Evolutionary conservation across 2,329 filamentous ascomycete species (phyloP), one percentile per base, ranked within the genome.

Genomic region (Ceratocystis alfenasii): DNA sequence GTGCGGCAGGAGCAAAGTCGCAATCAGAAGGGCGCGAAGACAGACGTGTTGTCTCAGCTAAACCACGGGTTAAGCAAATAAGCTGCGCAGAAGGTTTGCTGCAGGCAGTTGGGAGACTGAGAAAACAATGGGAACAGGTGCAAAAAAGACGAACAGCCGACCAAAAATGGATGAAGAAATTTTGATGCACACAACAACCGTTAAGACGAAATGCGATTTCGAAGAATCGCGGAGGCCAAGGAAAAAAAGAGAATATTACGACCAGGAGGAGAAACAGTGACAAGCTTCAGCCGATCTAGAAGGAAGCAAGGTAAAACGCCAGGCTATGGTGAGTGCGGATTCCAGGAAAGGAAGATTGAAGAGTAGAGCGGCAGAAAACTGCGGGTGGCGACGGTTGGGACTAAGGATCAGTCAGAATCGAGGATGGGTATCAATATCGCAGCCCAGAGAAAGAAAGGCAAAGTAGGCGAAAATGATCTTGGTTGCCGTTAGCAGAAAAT

Each of bases 91-190:
- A 15, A 41, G 17, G 28, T 36, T 59, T 33, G 28, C 28, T 28
- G 20, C n/a, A n/a, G n/a, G 17, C 20, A 33, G 25, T 8, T 53
- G 48, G 48, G 25, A 15, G 48, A 57, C 10, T 1, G 55, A 59
- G 55, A 59, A 57, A 36, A 59, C 55, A 59, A 22, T 8, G 55
- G 30, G 55, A 59, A 59, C 28, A 30, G 55, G 15, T 36, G 55
- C 30, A 59, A 59, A 17, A 36, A 36, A 59, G 17, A 30, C 55
- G 5, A 36, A 36, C 17, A 17, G 17, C 17, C 28, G 28, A 59
- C 55, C 12, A n/a, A 36, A 17, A 15, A n/a, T 36, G 55, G 17
- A 33, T 30, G 15, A 33, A 20, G 30, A 59, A 36, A 59, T 25
- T 20, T 41, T 8, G 30, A 20, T 36, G 55, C 7, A 59, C 36